These are phyloP conservation scores for Asterophora parasitica DNA, from an alignment of 768 basidiomycete species.

Conservation along the genomic window DNA sequence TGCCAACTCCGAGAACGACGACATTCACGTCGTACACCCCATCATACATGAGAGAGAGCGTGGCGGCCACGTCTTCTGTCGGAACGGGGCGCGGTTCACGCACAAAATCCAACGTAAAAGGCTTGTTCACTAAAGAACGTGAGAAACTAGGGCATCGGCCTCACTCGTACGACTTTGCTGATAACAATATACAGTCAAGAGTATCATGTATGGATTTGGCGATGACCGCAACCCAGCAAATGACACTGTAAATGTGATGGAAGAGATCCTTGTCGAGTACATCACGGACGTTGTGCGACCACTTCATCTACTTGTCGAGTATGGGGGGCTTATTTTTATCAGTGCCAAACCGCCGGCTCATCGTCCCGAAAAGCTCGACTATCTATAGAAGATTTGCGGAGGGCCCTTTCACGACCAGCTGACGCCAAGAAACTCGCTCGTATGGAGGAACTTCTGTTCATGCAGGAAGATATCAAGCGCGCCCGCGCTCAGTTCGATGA, in stretches of 20 bases:
- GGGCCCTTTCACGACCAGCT: slow-evolving; percentile 75
- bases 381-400: slow-evolving; percentile 81
- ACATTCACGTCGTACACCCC: slow-evolving; percentile 58
- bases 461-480: slow-evolving; percentile 92
- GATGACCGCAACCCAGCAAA: slow-evolving; percentile 85
- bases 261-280: slow-evolving; percentile 88
- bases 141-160: slow-evolving; percentile 33
- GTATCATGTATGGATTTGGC: slow-evolving; percentile 90
- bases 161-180: background rate
- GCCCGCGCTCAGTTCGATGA: slow-evolving; percentile 73
- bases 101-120: slow-evolving; percentile 67
- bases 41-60: slow-evolving; percentile 45
- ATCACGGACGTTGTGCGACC: slow-evolving; percentile 81
- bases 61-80: slow-evolving; percentile 33
- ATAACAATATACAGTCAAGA: slow-evolving; percentile 52
- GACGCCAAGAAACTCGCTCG: slow-evolving; percentile 90
- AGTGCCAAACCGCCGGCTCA: slow-evolving; percentile 75
- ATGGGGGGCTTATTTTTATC: slow-evolving; percentile 10
- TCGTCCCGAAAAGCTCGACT: slow-evolving; percentile 68
- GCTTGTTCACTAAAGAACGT: slow-evolving; percentile 80
- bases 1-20: slow-evolving; percentile 29
- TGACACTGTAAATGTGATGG: slow-evolving; percentile 89
- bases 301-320: slow-evolving; percentile 8
- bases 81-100: slow-evolving; percentile 46
- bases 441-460: slow-evolving; percentile 88